A percentile compares a stretch with the other conserved stretches of the same genome.
Evolutionary conservation across 352 stramenopile genomes (phyloP).

Genomic region (Albugo laibachii): DNA sequence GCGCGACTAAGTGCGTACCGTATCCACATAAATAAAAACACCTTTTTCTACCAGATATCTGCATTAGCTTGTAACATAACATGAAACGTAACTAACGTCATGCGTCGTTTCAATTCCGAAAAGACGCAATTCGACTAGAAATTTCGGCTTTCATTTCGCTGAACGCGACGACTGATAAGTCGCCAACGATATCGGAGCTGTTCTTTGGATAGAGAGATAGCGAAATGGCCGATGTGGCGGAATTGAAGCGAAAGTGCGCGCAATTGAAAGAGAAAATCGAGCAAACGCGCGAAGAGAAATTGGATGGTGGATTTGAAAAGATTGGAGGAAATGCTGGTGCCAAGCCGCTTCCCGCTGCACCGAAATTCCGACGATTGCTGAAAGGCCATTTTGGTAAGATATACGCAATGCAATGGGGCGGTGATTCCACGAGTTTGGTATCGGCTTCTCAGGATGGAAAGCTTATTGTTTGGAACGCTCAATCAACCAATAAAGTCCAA

Average conservation of each 20-base stretch:
- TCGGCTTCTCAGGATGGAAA: conserved; percentile 96
- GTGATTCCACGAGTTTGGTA: conserved; percentile 81
- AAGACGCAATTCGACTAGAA: no score
- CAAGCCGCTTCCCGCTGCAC: conserved; percentile 62
- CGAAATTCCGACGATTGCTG: conserved; percentile 86
- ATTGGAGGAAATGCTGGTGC: conserved; percentile 28
- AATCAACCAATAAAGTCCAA: conserved; percentile 94
- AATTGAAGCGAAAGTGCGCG: conserved; percentile 79
- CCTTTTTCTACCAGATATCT: no score
- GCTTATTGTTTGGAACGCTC: conserved; percentile 97
- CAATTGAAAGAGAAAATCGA: conserved; percentile 76
- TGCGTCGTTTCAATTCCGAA: no score
- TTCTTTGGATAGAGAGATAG: no score
- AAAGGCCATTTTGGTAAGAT: conserved; percentile 99
- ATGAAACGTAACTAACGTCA: no score
- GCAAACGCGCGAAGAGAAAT: conserved; percentile 55
- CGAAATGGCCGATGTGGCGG: conserved; percentile 41
- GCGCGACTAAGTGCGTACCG: no score
- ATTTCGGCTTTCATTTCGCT: no score
- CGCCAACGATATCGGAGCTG: no score
- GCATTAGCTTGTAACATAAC: no score
- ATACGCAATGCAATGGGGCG: conserved; percentile 97
- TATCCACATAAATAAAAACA: no score
- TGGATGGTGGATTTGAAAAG: conserved; percentile 55
- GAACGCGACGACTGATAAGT: no score